Conservation (phyloP, 1,284 basidiomycete genomes). For the Marasmius sp. region DNA sequence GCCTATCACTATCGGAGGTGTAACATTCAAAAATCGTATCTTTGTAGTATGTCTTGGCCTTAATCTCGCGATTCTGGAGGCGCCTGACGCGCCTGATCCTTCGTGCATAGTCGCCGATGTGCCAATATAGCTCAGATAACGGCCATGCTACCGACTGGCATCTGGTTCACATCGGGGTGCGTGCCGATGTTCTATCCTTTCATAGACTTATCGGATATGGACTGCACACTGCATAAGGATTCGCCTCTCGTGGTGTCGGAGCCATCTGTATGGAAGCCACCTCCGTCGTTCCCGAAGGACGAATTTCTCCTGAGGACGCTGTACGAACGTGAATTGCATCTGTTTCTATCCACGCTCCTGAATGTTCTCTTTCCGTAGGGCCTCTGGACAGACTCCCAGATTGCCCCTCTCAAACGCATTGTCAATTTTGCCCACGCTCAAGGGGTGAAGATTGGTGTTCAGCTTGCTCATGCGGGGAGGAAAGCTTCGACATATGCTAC, state of each 20-base stretch:
- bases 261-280: constrained; percentile 71
- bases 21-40: constrained; percentile 74
- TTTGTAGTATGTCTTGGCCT: constrained; percentile 41
- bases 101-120: constrained; percentile 67
- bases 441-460: constrained; percentile 66
- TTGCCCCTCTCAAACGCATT: constrained; percentile 61
- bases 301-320: constrained; percentile 69
- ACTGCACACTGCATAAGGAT: constrained; percentile 37
- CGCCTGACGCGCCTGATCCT: neutral
- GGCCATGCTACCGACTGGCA: constrained; percentile 81
- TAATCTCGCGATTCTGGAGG: constrained; percentile 10
- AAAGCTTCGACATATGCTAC: constrained; percentile 68
- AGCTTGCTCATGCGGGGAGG: constrained; percentile 77
- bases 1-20: constrained; percentile 61
- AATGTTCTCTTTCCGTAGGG: constrained; percentile 38
- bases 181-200: constrained; percentile 23
- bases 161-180: constrained; percentile 68
- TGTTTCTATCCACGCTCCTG: neutral
- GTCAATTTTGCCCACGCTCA: constrained; percentile 69
- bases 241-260: constrained; percentile 60
- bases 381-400: constrained; percentile 73
- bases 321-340: constrained; percentile 23
- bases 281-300: constrained; percentile 74
- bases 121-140: constrained; percentile 73
- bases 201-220: neutral